Percentiles rank a stretch among this genome's conserved stretches.
Evolutionary conservation across 23 red algal genomes (phyloP).

Genomic region (Gracilaria domingensis): DNA sequence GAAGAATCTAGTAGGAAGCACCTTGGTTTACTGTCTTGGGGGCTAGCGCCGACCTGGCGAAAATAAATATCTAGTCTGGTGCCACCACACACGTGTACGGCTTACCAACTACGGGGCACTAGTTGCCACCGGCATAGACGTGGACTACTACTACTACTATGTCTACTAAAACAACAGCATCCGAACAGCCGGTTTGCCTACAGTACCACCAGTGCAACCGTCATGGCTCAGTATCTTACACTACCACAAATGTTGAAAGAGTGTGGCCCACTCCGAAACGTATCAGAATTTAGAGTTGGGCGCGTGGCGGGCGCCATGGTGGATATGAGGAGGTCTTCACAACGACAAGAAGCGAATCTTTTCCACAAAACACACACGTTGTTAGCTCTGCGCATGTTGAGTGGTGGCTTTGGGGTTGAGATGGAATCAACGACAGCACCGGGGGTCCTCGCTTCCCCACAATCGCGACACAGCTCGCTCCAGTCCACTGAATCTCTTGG

Average conservation of each 20-base stretch:
- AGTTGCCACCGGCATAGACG: too few relatives aligned
- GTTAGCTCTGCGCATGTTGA: not conserved
- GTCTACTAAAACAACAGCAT: too few relatives aligned
- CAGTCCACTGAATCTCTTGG: not conserved
- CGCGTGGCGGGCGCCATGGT: not conserved
- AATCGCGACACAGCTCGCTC: not conserved
- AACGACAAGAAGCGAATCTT: not conserved
- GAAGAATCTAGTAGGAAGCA: too few relatives aligned
- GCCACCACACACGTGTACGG: too few relatives aligned
- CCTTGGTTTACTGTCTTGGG: too few relatives aligned
- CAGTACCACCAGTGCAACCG: not conserved
- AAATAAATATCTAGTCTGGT: too few relatives aligned
- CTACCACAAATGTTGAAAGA: conserved; percentile 1
- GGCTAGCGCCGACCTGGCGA: too few relatives aligned
- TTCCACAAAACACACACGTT: not conserved
- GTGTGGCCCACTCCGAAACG: not conserved
- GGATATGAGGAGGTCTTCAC: not conserved
- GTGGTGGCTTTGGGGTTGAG: not conserved
- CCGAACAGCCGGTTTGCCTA: too few relatives aligned
- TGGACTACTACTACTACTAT: too few relatives aligned
- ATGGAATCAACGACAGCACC: not conserved
- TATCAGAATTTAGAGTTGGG: not conserved
- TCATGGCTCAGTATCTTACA: too few relatives aligned
- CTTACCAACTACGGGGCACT: too few relatives aligned
- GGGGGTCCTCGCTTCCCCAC: not conserved